Evolutionary conservation across 1,284 basidiomycete species (phyloP).

Genomic region (Limonomyces culmigenus): DNA sequence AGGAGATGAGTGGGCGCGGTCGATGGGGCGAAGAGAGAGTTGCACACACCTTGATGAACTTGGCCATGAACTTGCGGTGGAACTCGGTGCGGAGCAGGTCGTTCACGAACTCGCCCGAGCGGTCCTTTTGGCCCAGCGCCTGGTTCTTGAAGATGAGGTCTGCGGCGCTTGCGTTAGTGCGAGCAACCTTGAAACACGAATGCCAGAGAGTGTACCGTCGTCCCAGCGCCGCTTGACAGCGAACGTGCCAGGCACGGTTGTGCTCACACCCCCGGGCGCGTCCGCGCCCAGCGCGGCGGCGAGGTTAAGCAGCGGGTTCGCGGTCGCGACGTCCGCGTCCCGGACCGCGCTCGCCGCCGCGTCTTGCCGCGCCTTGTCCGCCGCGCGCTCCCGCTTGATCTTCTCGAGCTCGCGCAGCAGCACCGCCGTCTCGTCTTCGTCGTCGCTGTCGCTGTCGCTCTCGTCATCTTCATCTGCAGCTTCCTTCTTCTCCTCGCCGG

Average conservation of each 20-base stretch:
- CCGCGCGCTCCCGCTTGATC: constrained; percentile 87
- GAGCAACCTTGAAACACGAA: constrained; percentile 4
- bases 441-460: constrained; percentile 42
- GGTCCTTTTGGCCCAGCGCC: constrained; percentile 51
- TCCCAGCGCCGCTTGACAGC: constrained; percentile 91
- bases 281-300: constrained; percentile 74
- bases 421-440: constrained; percentile 87
- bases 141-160: constrained; percentile 97
- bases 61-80: constrained; percentile 74
- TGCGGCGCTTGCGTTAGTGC: too few relatives aligned
- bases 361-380: constrained; percentile 77
- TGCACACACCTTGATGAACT: constrained; percentile 58
- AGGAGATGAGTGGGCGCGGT: neutral
- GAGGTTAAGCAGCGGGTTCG: constrained; percentile 77
- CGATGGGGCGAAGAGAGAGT: neutral
- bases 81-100: constrained; percentile 86
- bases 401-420: constrained; percentile 86
- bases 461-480: constrained; percentile 20
- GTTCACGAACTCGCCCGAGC: constrained; percentile 79
- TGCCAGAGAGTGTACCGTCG: constrained; percentile 75
- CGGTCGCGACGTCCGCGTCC: constrained; percentile 71
- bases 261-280: constrained; percentile 46
- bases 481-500: constrained; percentile 20
- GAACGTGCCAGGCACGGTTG: constrained; percentile 69
- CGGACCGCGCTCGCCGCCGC: constrained; percentile 53